Base-by-base conservation (phyloP, 208 protist species). In the Trypanosoma mega region DNA sequence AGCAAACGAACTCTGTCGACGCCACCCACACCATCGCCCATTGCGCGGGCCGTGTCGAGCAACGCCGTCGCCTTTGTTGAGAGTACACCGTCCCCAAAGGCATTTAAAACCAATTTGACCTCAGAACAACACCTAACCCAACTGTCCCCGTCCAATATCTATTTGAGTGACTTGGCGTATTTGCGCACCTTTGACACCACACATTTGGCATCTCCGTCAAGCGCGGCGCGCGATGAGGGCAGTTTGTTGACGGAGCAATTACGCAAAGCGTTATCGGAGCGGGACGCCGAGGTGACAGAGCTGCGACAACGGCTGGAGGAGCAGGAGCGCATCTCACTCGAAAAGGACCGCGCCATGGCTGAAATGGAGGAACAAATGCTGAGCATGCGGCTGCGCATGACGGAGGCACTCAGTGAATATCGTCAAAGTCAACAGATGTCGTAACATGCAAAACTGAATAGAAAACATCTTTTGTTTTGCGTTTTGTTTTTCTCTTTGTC, bases 351-450 rank as follows among this genome's bases (percentile, higher is more conserved):
- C 23, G 39, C 55, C 0, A 26, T 45, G 26, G 52, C 48, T 34
- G 23, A 47, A 23, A 21, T 61, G n/a, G 63, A 69, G 34, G 63
- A 69, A 45, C 45, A 43, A 20, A 57, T 63, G 34, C 29, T 62
- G 18, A 50, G 16, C 39, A 55, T 69, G 63, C 12, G 53, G 31
- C 12, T 57, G 23, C 63, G 31, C 46, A 69, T 69, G 51, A 23
- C 55, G 47, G 45, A 55, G 34, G 63, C 53, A 3, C 24, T 69
- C 41, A 51, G 39, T n/a, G 20, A 41, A 18, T 51, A 69, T 48
- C 53, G 63, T 37, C 18, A 51, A 20, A 33, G 12, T 41, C 24
- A 37, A 12, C 26, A 7, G 1, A 24, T 18, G 31, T 48, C 1
- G n/a, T 8, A 37, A 29, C 34, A 12, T 16, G 12, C 6, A 12